phyloP scores from a whole-genome alignment of 164 flowering plant genomes.

The Tetracentron sinense region DNA sequence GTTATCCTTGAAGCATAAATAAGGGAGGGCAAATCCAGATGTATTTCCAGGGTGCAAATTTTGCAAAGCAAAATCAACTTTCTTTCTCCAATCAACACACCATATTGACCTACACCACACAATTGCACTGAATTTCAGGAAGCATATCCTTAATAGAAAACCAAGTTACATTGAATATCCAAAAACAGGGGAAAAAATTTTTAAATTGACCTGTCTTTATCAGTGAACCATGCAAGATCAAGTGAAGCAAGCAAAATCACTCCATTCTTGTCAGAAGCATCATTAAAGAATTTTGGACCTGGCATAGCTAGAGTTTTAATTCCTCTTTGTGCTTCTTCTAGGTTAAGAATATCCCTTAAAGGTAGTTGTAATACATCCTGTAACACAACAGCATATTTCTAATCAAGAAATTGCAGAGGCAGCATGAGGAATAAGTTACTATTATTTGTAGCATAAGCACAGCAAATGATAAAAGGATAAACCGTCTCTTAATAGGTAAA shows the following conservation, averaged over 20 bases:
- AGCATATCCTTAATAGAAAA: not conserved
- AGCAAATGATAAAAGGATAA: too few relatives aligned
- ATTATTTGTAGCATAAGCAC: too few relatives aligned
- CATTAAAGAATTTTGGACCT: conserved; percentile 16
- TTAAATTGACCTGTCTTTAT: conserved; percentile 40
- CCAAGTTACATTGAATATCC: not conserved
- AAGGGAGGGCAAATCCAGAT: conserved; percentile 3
- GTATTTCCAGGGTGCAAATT: conserved; percentile 14
- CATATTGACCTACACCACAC: conserved; percentile 36
- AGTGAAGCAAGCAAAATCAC: conserved; percentile 20
- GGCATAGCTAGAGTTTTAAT: conserved; percentile 19
- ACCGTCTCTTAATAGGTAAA: too few relatives aligned
- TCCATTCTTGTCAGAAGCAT: conserved; percentile 18
- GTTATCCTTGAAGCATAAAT: conserved; percentile 7
- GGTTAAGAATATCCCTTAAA: conserved; percentile 45
- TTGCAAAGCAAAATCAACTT: conserved; percentile 25
- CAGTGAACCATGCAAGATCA: conserved; percentile 26
- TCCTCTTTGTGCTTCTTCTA: conserved; percentile 35
- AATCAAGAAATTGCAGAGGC: too few relatives aligned
- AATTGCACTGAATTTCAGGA: not conserved
- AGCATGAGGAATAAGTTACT: too few relatives aligned
- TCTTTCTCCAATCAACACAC: conserved; percentile 43
- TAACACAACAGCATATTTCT: conserved; percentile 1
- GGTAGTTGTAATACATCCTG: conserved; percentile 77
- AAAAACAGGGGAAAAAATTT: not conserved